phyloP scores from a whole-genome alignment of 345 rosid species.

The Rhizophora apiculata region DNA sequence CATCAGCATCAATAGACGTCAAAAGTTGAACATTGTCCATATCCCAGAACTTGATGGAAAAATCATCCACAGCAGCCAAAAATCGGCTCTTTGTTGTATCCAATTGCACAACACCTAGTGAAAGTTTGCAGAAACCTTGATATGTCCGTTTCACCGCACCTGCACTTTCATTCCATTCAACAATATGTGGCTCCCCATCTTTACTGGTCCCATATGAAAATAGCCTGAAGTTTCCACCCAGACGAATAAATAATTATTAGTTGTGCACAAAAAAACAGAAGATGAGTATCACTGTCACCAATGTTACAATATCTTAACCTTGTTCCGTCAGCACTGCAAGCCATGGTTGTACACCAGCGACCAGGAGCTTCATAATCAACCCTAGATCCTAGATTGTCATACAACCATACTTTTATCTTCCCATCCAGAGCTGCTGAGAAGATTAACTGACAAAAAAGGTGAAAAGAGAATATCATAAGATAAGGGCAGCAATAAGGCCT shows the following conservation, averaged over 20 bases:
- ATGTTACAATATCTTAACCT: constrained; percentile 39
- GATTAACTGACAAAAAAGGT: constrained; percentile 54
- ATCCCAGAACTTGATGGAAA: constrained; percentile 85
- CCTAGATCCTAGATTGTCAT: constrained; percentile 81
- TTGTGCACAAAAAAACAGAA: background rate
- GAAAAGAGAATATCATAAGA: constrained; percentile 22
- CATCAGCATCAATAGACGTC: constrained; percentile 79
- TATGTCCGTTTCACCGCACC: constrained; percentile 79
- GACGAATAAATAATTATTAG: background rate
- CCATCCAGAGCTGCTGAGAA: constrained; percentile 89
- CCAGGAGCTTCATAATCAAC: constrained; percentile 96
- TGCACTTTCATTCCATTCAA: constrained; percentile 94
- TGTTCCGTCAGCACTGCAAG: constrained; percentile 89
- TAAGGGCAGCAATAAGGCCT: background rate
- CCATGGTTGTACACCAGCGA: constrained; percentile 91
- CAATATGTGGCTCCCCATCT: constrained; percentile 76
- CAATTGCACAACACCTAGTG: constrained; percentile 79
- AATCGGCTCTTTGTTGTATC: constrained; percentile 80
- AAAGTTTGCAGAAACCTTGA: constrained; percentile 78
- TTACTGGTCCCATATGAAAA: constrained; percentile 91
- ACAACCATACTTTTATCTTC: constrained; percentile 88
- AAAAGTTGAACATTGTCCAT: constrained; percentile 77
- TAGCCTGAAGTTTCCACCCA: constrained; percentile 41
- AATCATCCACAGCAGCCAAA: constrained; percentile 90
- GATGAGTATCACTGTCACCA: constrained; percentile 12